Evolutionary conservation across 768 basidiomycete genomes (phyloP), one percentile per base, ranked within the genome.

Genomic region (Boletus huronensis): DNA sequence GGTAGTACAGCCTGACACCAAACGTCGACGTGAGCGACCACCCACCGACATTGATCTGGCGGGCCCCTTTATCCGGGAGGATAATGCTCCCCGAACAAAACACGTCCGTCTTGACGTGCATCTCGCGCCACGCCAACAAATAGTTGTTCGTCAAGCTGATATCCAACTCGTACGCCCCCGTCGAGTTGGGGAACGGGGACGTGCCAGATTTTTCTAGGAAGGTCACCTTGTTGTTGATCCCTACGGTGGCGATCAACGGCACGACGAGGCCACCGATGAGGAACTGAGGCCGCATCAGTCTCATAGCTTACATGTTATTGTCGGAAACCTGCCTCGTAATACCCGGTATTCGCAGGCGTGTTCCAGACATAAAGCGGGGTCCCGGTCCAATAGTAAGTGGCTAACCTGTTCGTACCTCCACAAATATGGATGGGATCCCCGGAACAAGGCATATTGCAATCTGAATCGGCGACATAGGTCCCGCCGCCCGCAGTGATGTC

Each of bases 101-200:
- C 11, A 91, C 87, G 59, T 92, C 87, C 9, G 85, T 77, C 70
- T 88, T 75, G 59, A 89, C 71, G 55, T 90, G 83, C 86, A 91
- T 88, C 56, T 77, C 77, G 35, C 89, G 84, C 87, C 87, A 92
- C 7, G 87, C 80, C 52, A 68, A 57, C 19, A 42, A 6, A 50
- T 74, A 74, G 31, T 77, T 70, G 55, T 75, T 56, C 0, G 74
- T 75, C 29, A 90, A 72, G 29, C 77, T 82, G 35, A 84, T 67
- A 62, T 90, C 89, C 25, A 92, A 74, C 59, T 92, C 90, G 58
- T 89, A 90, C 1, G 87, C 88, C 13, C 88, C 89, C n/a, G 90
- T 89, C 3, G 84, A 77, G 68, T 89, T 89, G 3, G 64, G 54
- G 53, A 75, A 82, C 34, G 81, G 80, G 51, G 77, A 77, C 25